Evolutionary conservation across 495 filamentous ascomycete genomes (phyloP).

Genomic region (Aspergillus heteromorphus): DNA sequence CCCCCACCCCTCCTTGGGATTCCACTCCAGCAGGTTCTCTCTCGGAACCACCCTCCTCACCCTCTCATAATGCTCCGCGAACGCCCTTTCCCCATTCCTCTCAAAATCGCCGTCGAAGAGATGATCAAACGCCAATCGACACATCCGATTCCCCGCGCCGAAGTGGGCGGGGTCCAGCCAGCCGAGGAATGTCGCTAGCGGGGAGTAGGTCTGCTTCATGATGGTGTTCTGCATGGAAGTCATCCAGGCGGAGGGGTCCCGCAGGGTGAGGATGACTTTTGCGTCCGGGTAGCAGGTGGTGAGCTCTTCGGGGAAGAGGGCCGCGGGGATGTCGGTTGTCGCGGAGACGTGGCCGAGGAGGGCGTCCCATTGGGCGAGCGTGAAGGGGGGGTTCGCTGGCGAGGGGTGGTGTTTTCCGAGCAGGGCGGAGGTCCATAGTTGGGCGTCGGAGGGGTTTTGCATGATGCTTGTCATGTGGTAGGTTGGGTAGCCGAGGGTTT

Average conservation of each 20-base stretch:
- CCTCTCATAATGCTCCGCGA: slow-evolving; percentile 21
- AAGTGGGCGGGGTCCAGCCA: slow-evolving; percentile 7
- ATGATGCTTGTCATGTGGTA: slow-evolving; percentile 20
- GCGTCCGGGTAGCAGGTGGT: slow-evolving; percentile 37
- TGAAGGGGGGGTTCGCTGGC: slow-evolving; percentile 32
- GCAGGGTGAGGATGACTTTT: slow-evolving; percentile 35
- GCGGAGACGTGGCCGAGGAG: slow-evolving; percentile 44
- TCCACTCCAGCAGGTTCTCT: slow-evolving; percentile 19
- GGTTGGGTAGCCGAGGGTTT: slow-evolving; percentile 11
- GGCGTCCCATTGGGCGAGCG: slow-evolving; percentile 48
- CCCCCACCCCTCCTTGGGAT: slow-evolving; percentile 35
- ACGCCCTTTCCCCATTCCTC: slow-evolving; percentile 19
- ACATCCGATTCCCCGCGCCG: slow-evolving; percentile 20
- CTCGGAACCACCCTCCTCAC: slow-evolving; percentile 18
- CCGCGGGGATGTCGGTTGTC: slow-evolving; percentile 29
- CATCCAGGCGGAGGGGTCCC: slow-evolving; percentile 41
- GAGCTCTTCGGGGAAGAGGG: slow-evolving; percentile 37
- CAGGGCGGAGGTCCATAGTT: slow-evolving; percentile 48
- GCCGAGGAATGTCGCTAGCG: slow-evolving; percentile 11
- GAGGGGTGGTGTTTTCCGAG: slow-evolving; percentile 30
- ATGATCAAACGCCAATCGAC: slow-evolving; percentile 21
- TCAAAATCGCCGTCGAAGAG: slow-evolving; percentile 29
- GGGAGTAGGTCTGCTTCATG: slow-evolving; percentile 16
- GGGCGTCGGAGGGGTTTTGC: slow-evolving; percentile 35
- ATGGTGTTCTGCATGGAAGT: slow-evolving; percentile 32